phyloP scores from a whole-genome alignment of 2,329 filamentous ascomycete genomes.

The Simplicillium aogashimaense region DNA sequence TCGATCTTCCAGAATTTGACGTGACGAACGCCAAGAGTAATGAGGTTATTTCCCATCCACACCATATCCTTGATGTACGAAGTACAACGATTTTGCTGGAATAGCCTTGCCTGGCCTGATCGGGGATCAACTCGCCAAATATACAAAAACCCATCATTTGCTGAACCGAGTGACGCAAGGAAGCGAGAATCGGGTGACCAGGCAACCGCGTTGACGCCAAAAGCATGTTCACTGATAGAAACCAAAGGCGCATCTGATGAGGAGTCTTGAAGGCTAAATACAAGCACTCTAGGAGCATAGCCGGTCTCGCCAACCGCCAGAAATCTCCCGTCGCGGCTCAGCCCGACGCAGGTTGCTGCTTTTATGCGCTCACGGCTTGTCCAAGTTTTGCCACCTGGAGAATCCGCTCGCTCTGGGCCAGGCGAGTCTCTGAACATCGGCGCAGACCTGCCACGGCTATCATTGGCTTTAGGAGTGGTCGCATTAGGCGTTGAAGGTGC shows the following conservation, averaged over 20 bases:
- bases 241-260: constrained; percentile 76
- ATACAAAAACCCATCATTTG: constrained; percentile 90
- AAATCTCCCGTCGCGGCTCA: constrained; percentile 79
- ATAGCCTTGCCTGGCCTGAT: constrained; percentile 67
- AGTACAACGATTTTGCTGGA: constrained; percentile 86
- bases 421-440: constrained; percentile 36
- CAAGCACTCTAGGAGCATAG: constrained; percentile 80
- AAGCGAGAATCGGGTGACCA: constrained; percentile 84
- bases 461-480: constrained; percentile 50
- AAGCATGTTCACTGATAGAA: constrained; percentile 80
- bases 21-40: constrained; percentile 84
- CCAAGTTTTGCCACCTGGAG: constrained; percentile 61
- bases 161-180: constrained; percentile 76
- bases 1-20: constrained; percentile 90
- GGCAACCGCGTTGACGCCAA: constrained; percentile 77
- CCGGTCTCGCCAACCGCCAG: constrained; percentile 93
- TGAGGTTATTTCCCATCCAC: constrained; percentile 76
- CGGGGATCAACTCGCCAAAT: constrained; percentile 81
- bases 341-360: constrained; percentile 79
- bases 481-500: constrained; percentile 39
- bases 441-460: constrained; percentile 49
- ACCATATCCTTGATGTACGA: constrained; percentile 76
- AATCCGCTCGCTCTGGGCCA: constrained; percentile 51
- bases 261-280: constrained; percentile 76
- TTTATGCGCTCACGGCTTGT: constrained; percentile 89